Evolutionary conservation across 2,329 filamentous ascomycete genomes (phyloP), one percentile per base, ranked within the genome.

Genomic region (Epichloe scottii): DNA sequence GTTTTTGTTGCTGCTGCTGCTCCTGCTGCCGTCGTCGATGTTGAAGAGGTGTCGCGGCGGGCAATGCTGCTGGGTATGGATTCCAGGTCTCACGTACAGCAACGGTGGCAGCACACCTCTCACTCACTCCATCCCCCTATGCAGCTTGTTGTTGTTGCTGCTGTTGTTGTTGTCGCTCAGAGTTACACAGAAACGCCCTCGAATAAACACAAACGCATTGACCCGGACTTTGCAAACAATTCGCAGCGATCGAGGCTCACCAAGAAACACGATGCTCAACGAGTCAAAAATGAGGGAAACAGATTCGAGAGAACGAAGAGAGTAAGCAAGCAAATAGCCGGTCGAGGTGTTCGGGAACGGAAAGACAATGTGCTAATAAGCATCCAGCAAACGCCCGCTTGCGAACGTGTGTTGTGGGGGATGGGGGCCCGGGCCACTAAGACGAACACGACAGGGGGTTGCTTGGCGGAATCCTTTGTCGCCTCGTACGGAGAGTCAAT

Each of bases 171-270:
- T 33, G 41, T 50, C 48, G 40, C 48, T 45, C 48, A 44, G 44
- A 21, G 41, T 44, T 19, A 10, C 48, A 50, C 48, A 44, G 41
- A 50, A 45, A 45, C 41, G 48, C 34, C 34, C 33, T 37, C 40
- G 37, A 21, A 21, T 37, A 23, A 49, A 38, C 30, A 49, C 48
- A 44, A 48, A 49, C 40, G 40, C 48, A 43, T 30, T n/a, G 21
- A 34, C 10, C 37, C 17, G 7, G 10, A 26, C 15, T 30, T 15
- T 37, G 40, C 48, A 49, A 49, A 38, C 48, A 49, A 43, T 35
- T 38, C 11, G 19, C 33, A 19, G 38, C 12, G 45, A 17, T 15
- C 12, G 34, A 26, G 21, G 21, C 17, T 21, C 33, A 11, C 17
- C 3, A 17, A 39, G 7, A 15, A 46, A 23, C 17, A 46, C 33